A percentile compares a stretch with the other conserved stretches of the same genome.
Evolutionary conservation across 306 rosid species (phyloP).

Genomic region (Rosa rugosa): DNA sequence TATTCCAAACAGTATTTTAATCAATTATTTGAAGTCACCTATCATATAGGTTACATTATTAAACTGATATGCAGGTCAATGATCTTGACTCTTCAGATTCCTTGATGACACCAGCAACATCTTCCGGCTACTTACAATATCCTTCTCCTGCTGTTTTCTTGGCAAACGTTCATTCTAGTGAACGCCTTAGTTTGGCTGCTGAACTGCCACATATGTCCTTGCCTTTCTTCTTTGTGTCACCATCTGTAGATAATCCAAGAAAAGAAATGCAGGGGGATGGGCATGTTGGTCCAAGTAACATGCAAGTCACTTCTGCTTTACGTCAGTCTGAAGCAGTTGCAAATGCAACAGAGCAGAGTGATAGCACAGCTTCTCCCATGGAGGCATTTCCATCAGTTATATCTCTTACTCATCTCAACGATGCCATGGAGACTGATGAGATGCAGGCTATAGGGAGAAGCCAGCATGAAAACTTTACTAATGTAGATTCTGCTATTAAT

Average conservation of each 20-base stretch:
- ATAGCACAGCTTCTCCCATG: constrained; percentile 56
- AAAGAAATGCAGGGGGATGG: constrained; percentile 44
- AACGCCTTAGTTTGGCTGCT: constrained; percentile 46
- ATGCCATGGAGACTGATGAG: constrained; percentile 38
- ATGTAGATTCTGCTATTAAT: constrained; percentile 35
- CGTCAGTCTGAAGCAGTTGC: constrained; percentile 51
- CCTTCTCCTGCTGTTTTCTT: constrained; percentile 89
- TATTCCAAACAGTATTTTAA: constrained; percentile 22
- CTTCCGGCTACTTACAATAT: constrained; percentile 76
- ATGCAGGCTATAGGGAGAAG: constrained; percentile 32
- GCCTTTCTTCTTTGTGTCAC: constrained; percentile 56
- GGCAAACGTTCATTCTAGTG: constrained; percentile 63
- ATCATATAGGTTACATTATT: constrained; percentile 31
- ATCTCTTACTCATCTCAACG: constrained; percentile 27
- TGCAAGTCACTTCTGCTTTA: constrained; percentile 48
- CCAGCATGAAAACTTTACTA: constrained; percentile 41
- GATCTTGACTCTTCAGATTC: constrained; percentile 94
- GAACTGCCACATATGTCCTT: constrained; percentile 61
- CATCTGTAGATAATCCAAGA: constrained; percentile 60
- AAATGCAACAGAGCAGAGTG: constrained; percentile 56
- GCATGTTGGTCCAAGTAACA: constrained; percentile 48
- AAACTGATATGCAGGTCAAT: constrained; percentile 78
- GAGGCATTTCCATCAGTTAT: constrained; percentile 39
- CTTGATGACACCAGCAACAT: constrained; percentile 76
- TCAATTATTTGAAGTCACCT: constrained; percentile 20